A percentile compares a stretch with the other conserved stretches of the same genome.
These are phyloP conservation scores for Penicillium cosmopolitanum DNA, from an alignment of 495 filamentous ascomycete genomes.

Conservation along the genomic window DNA sequence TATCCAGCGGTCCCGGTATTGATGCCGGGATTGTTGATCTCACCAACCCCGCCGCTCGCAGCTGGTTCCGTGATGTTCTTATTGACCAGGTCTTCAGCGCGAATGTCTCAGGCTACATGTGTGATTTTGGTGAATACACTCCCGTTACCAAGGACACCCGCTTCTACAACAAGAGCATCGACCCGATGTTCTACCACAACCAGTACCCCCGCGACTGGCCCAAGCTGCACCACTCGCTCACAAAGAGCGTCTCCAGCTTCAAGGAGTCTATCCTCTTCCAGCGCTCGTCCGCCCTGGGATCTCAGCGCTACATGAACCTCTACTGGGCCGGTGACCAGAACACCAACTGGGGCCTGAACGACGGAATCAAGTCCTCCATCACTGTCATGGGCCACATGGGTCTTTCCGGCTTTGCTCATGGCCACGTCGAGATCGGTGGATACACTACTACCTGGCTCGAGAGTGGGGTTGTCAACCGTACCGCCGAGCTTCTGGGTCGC, in stretches of 20 bases:
- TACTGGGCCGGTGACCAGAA: conserved; percentile 33
- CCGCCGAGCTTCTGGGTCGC: conserved; percentile 29
- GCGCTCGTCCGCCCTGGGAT: conserved; percentile 23
- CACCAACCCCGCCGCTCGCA: conserved; percentile 23
- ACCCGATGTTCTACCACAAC: conserved; percentile 28
- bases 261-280: conserved; percentile 29
- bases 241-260: conserved; percentile 20
- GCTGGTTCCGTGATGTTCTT: conserved; percentile 28
- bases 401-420: conserved; percentile 30
- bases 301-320: conserved; percentile 30
- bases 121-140: conserved; percentile 33
- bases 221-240: conserved; percentile 26
- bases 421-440: conserved; percentile 29
- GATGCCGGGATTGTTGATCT: conserved; percentile 31
- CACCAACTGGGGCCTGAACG: conserved; percentile 32
- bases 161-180: conserved; percentile 28
- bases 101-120: conserved; percentile 32
- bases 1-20: conserved; percentile 30
- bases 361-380: conserved; percentile 32
- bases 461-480: conserved; percentile 25
- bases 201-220: conserved; percentile 31
- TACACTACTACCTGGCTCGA: conserved; percentile 30
- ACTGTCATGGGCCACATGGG: conserved; percentile 33
- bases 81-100: conserved; percentile 29
- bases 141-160: conserved; percentile 21